A percentile compares a stretch with the other conserved stretches of the same genome.
Evolutionary conservation across 2,329 filamentous ascomycete genomes (phyloP).

Genomic region (Aspergillus persii): DNA sequence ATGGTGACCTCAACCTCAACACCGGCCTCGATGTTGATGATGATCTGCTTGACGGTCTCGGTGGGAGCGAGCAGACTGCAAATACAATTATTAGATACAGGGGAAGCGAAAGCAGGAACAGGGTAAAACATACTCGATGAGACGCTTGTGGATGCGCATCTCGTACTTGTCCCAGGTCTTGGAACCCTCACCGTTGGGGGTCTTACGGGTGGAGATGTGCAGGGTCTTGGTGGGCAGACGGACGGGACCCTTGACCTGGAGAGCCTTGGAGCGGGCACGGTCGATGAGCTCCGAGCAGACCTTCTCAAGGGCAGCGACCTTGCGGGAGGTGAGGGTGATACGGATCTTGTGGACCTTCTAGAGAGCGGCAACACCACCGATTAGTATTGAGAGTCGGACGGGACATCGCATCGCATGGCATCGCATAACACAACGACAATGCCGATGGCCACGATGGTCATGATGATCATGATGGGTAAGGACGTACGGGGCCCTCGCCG

Average conservation of each 20-base stretch:
- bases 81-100: too few species aligned
- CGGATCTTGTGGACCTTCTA: constrained; percentile 96
- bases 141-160: constrained; percentile 99
- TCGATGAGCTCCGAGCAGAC: constrained; percentile 98
- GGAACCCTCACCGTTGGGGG: constrained; percentile 97
- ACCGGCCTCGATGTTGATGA: constrained; percentile 55
- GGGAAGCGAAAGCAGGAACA: not conserved
- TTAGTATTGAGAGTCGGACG: not conserved
- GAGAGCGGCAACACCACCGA: constrained; percentile 11
- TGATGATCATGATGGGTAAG: not conserved
- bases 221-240: constrained; percentile 96
- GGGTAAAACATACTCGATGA: constrained; percentile 72
- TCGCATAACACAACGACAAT: not conserved
- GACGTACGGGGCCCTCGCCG: constrained; percentile 77
- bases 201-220: constrained; percentile 97
- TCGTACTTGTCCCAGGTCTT: constrained; percentile 99
- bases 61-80: constrained; percentile 86
- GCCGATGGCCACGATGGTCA: not conserved
- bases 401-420: too few species aligned
- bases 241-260: constrained; percentile 97
- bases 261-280: constrained; percentile 96
- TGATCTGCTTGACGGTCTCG: constrained; percentile 63
- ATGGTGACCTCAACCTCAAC: constrained; percentile 55
- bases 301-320: constrained; percentile 95
- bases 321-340: constrained; percentile 94